Conservation (phyloP, 129 eudicot species). For the Oenanthe sinensis region DNA sequence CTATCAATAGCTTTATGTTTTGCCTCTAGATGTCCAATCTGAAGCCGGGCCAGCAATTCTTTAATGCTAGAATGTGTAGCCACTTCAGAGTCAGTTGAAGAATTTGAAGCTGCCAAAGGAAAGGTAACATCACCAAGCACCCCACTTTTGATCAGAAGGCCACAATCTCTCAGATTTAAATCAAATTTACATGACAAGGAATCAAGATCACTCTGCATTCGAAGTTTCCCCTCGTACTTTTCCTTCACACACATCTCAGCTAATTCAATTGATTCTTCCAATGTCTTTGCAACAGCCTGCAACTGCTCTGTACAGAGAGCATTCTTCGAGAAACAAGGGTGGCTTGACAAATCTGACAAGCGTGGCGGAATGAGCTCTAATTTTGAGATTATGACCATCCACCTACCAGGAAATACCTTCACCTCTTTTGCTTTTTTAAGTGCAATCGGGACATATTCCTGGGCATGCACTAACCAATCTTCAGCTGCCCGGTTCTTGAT, state of each 20-base stretch:
- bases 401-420: constrained; percentile 68
- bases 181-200: constrained; percentile 62
- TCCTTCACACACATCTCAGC: constrained; percentile 59
- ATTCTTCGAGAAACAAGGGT: constrained; percentile 86
- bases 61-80: constrained; percentile 35
- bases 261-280: constrained; percentile 49
- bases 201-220: constrained; percentile 91
- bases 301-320: constrained; percentile 77
- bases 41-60: constrained; percentile 86
- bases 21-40: constrained; percentile 87
- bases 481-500: constrained; percentile 40
- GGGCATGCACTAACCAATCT: constrained; percentile 70
- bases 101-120: constrained; percentile 15
- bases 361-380: constrained; percentile 74
- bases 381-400: constrained; percentile 76
- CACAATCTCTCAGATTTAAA: constrained; percentile 78
- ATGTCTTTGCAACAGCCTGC: constrained; percentile 62
- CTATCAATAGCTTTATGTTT: constrained; percentile 80
- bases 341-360: constrained; percentile 76
- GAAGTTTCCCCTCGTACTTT: constrained; percentile 83
- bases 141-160: constrained; percentile 80
- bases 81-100: constrained; percentile 39
- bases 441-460: constrained; percentile 67
- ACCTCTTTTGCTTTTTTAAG: constrained; percentile 62
- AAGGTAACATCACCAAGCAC: constrained; percentile 76